Base-by-base conservation (phyloP, 176 grass and related monocot genomes). In the Olyra latifolia region DNA sequence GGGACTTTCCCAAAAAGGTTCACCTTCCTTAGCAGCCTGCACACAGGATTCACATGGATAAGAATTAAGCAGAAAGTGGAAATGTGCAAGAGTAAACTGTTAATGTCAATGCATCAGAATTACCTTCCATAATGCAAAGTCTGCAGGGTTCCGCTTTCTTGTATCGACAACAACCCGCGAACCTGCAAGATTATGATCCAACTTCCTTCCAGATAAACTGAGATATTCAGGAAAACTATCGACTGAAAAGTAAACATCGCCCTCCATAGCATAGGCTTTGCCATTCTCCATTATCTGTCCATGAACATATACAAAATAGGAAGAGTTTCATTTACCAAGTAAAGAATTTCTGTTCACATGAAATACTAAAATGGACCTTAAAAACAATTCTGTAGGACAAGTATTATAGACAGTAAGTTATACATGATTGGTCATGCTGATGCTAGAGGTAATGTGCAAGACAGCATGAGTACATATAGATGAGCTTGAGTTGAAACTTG, bases 51-150 rank as follows among this genome's bases (percentile, higher is more conserved):
- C 65, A 1, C 17, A 8, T 35, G 32, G 32, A 35, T 35, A 80
- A 79, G 48, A 2, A 86, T 82, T 82, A 52, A 83, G 61, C 35
- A 88, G 12, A 86, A 80, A 72, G 5, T 28, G 16, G 28, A 9
- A 48, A 12, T 29, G 29, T 6, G 8, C 30, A 62, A 44, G 39
- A 50, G 17, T 62, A 69, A 77, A 32, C 29, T 80, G 56, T 11
- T n/a, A 8, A 88, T 41, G 25, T n/a, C 4, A 24, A 67, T 41
- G 6, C 68, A 79, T 62, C 30, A 64, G 83, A 55, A 16, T 80
- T 72, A 90, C 92, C 72, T 91, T 91, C 92, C 92, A 94, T 38
- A 94, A 65, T 2, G 89, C 89, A 45, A 91, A 94, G 35, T 91
- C 92, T 24, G 49, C 56, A 47, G 72, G 66, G 16, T 92, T 87